Base-by-base conservation (phyloP, 495 filamentous ascomycete genomes). In the Neurospora sp. region DNA sequence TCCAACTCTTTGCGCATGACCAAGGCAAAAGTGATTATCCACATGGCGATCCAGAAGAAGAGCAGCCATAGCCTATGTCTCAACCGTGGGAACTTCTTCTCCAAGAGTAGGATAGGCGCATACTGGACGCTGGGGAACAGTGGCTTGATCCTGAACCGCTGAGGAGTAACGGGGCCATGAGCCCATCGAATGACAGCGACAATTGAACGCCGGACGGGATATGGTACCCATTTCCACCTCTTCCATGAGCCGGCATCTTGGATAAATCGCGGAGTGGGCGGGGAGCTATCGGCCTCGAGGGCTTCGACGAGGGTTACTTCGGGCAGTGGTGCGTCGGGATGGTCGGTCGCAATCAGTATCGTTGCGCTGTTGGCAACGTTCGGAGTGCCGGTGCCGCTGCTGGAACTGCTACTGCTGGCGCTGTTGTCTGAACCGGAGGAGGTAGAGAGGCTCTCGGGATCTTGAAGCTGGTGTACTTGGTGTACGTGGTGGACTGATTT, bases 1-100 rank as follows among this genome's bases (percentile, higher is more conserved):
- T 87, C 85, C 35, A 88, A 84, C 42, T 91, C 90, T 73, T 89
- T 82, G 69, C 90, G 84, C 75, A 93, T 84, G 59, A 95, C 85
- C 12, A 91, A 76, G 18, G 87, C 85, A 78, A 94, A 97, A 0
- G 88, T 86, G 48, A 93, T 76, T 20, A 95, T 85, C 93, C 93
- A 97, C 71, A 87, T 75, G 6, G 88, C 81, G 73, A 93, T 90
- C 71, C 90, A 89, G 27, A 84, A 78, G n/a, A 88, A 78, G 70
- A 93, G 80, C 10, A 93, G 80, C 27, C 80, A 78, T 3, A 90
- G 78, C 73, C 89, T 87, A 68, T 92, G 89, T 53, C 78, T 85
- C 73, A 81, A 84, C 73, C 88, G 88, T n/a, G 92, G 92, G 4
- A 92, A 81, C 61, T 88, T 85, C 61, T 80, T 86, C 41, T 90